These are phyloP conservation scores for Corynascus novoguineensis DNA, from an alignment of 495 filamentous ascomycete species.

Conservation along the genomic window DNA sequence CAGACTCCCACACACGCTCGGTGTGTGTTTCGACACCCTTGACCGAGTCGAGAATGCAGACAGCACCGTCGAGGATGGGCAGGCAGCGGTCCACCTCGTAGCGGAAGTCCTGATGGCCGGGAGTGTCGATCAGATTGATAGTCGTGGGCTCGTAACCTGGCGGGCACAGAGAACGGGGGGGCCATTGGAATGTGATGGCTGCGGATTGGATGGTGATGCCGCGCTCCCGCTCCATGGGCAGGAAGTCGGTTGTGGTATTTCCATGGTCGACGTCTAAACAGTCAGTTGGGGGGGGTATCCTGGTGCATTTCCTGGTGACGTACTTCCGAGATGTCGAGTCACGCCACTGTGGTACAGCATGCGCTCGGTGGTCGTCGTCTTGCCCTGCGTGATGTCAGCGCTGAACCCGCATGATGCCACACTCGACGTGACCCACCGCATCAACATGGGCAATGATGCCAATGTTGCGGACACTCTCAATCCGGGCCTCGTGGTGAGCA, in stretches of 20 bases:
- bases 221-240: slow-evolving; percentile 86
- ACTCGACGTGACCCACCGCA: slow-evolving; percentile 54
- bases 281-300: slow-evolving; percentile 11
- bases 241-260: slow-evolving; percentile 95
- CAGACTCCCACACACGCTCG: slow-evolving; percentile 93
- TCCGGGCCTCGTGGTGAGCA: slow-evolving; percentile 32
- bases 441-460: slow-evolving; percentile 99
- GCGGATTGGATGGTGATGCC: slow-evolving; percentile 98
- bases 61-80: slow-evolving; percentile 87
- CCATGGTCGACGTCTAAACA: slow-evolving; percentile 84
- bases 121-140: slow-evolving; percentile 95
- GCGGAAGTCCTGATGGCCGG: slow-evolving; percentile 96
- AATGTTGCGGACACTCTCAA: slow-evolving; percentile 74
- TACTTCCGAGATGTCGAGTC: slow-evolving; percentile 79
- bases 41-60: slow-evolving; percentile 94
- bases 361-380: slow-evolving; percentile 98
- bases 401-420: neutral
- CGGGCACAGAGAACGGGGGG: slow-evolving; percentile 30
- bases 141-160: slow-evolving; percentile 40
- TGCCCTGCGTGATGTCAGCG: slow-evolving; percentile 55
- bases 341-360: slow-evolving; percentile 98
- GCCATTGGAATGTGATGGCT: slow-evolving; percentile 91
- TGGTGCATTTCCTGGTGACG: slow-evolving; percentile 17
- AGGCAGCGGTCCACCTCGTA: slow-evolving; percentile 94
- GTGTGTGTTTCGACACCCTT: slow-evolving; percentile 98